These are phyloP conservation scores for Lepidium didymum DNA, from an alignment of 345 rosid species.

Conservation along the genomic window DNA sequence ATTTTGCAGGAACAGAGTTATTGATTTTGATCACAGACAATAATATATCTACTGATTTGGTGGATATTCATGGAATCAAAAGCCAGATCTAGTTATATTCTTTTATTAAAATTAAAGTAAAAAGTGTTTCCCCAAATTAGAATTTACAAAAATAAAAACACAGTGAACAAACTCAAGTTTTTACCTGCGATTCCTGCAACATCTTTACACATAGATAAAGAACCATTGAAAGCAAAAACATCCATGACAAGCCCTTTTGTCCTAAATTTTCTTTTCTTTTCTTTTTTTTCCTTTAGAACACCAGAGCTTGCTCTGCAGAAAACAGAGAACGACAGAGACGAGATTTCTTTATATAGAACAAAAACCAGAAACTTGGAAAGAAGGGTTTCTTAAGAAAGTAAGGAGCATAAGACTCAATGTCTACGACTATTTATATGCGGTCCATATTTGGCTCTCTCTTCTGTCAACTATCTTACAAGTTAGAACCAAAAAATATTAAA, in stretches of 20 bases:
- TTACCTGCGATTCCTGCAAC: constrained; percentile 68
- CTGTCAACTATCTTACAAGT: background rate
- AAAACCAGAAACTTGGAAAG: background rate
- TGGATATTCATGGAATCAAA: background rate
- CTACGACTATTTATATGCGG: constrained; percentile 28
- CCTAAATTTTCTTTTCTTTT: background rate
- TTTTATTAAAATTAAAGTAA: background rate
- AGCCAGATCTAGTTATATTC: background rate
- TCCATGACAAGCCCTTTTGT: constrained; percentile 39
- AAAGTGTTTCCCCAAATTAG: background rate
- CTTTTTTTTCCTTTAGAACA: background rate
- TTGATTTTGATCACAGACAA: background rate
- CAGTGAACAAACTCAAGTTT: background rate
- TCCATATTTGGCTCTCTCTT: constrained; percentile 12
- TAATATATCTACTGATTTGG: background rate
- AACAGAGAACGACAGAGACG: background rate
- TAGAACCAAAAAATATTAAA: background rate
- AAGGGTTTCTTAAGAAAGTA: background rate
- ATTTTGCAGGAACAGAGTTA: background rate
- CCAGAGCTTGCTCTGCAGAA: constrained; percentile 5
- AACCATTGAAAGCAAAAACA: constrained; percentile 11
- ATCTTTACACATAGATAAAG: constrained; percentile 36
- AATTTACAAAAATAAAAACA: background rate
- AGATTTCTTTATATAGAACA: background rate
- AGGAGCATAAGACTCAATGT: background rate